Percentiles rank a stretch among this genome's conserved stretches.
phyloP scores from a whole-genome alignment of 805 yeast genomes.

The Yarrowia sp. region DNA sequence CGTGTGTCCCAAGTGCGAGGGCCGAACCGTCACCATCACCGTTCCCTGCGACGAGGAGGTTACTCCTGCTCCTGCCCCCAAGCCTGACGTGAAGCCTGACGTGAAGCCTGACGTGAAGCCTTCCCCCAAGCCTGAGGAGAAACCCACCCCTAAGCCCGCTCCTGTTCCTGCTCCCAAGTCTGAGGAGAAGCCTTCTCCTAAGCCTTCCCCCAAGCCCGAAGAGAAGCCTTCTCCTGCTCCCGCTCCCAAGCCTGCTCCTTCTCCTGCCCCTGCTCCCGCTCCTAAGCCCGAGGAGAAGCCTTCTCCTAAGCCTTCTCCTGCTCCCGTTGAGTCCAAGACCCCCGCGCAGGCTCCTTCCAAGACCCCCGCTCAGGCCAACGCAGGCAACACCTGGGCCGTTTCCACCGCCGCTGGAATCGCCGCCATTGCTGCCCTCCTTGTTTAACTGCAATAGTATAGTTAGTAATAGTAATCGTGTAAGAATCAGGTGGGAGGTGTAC shows the following conservation, averaged over 20 bases:
- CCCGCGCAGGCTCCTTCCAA: not conserved
- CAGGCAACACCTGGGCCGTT: slow-evolving; percentile 21
- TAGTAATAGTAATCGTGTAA: too few relatives aligned
- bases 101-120: not conserved
- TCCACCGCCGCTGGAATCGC: slow-evolving; percentile 32
- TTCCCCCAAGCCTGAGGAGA: not conserved
- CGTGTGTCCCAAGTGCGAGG: slow-evolving; percentile 24
- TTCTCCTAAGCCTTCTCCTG: not conserved
- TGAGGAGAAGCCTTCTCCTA: not conserved
- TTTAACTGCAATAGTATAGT: slow-evolving; percentile 15
- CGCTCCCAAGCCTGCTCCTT: not conserved
- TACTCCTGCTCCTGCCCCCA: slow-evolving; percentile 9
- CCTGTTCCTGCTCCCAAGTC: not conserved
- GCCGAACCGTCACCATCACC: slow-evolving; percentile 26
- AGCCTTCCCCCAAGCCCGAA: not conserved
- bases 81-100: not conserved
- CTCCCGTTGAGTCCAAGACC: not conserved
- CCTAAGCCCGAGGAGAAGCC: slow-evolving; percentile 3
- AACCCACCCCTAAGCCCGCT: not conserved
- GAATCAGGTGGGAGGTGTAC: too few relatives aligned
- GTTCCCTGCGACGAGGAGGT: slow-evolving; percentile 8
- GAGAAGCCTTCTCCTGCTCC: not conserved
- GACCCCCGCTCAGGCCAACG: slow-evolving; percentile 17
- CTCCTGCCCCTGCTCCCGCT: not conserved
- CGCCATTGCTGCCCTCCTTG: slow-evolving; percentile 21